These are phyloP conservation scores for Pseudogymnoascus sp. DNA, from an alignment of 2,329 filamentous ascomycete species.

Conservation along the genomic window DNA sequence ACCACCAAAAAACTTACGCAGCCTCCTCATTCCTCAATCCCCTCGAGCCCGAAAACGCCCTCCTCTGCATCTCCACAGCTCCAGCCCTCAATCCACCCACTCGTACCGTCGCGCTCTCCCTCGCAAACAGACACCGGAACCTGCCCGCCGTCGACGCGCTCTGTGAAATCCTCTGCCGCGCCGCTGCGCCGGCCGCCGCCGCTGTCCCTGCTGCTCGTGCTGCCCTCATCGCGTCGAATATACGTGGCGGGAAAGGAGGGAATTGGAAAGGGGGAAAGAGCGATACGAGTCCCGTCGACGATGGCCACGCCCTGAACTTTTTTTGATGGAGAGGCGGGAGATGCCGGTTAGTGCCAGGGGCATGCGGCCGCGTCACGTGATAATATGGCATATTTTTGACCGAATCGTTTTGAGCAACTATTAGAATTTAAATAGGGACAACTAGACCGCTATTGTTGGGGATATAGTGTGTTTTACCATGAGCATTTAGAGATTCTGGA, in stretches of 20 bases:
- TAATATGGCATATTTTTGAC: background rate
- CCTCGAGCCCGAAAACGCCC: constrained; percentile 8
- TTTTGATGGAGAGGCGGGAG: constrained; percentile 1
- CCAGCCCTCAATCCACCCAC: background rate
- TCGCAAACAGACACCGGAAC: constrained; percentile 1
- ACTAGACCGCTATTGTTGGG: background rate
- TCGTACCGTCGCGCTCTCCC: background rate
- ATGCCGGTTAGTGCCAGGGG: constrained; percentile 15
- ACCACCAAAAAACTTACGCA: background rate
- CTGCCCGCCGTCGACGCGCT: constrained; percentile 1
- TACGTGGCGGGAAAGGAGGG: background rate
- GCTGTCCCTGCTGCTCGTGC: constrained; percentile 9
- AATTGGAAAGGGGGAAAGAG: background rate
- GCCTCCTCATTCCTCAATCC: background rate
- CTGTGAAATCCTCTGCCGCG: background rate
- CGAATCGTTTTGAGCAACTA: background rate
- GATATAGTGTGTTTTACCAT: background rate
- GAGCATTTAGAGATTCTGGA: background rate
- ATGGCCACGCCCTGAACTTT: background rate
- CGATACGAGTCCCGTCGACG: background rate
- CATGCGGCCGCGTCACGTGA: background rate
- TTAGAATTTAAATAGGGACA: too few species aligned
- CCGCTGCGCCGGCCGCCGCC: background rate
- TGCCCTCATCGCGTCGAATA: constrained; percentile 2
- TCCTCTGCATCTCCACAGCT: constrained; percentile 1